Percentiles rank a stretch among this genome's conserved stretches.
Conservation (phyloP, 176 grass and related monocot species). For the Zoysia japonica region DNA sequence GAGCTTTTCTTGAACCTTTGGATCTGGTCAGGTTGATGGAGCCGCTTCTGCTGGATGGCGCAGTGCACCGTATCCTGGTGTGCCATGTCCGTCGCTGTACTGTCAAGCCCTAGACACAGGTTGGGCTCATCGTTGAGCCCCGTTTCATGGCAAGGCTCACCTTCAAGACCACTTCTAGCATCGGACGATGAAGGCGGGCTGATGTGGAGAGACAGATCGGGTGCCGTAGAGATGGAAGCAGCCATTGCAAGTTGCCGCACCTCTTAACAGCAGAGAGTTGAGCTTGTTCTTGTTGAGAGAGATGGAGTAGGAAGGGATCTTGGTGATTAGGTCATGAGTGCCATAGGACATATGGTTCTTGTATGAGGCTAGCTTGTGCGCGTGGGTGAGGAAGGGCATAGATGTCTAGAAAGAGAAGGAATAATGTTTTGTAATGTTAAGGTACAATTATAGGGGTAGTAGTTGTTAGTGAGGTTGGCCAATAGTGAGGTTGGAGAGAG, state of each 20-base stretch:
- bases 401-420: constrained; percentile 42
- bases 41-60: constrained; percentile 31
- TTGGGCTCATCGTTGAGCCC: constrained; percentile 47
- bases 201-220: constrained; percentile 84
- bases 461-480: constrained; percentile 40
- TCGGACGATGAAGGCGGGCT: constrained; percentile 49
- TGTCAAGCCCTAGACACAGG: constrained; percentile 59
- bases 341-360: constrained; percentile 68
- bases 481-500: constrained; percentile 12
- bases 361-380: constrained; percentile 34
- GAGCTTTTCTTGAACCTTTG: constrained; percentile 70
- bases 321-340: constrained; percentile 92
- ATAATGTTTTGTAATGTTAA: constrained; percentile 35
- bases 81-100: not conserved
- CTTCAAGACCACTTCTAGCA: constrained; percentile 23
- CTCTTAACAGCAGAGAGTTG: not conserved
- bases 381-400: constrained; percentile 23
- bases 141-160: constrained; percentile 40
- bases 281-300: constrained; percentile 36
- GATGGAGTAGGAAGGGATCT: constrained; percentile 38
- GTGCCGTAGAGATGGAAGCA: constrained; percentile 15
- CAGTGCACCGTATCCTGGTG: not conserved
- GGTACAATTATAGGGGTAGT: constrained; percentile 34
- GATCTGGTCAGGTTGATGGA: constrained; percentile 66
- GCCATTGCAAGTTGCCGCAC: constrained; percentile 26